Evolutionary conservation across 306 rosid species (phyloP).

Genomic region (Vicia villosa): DNA sequence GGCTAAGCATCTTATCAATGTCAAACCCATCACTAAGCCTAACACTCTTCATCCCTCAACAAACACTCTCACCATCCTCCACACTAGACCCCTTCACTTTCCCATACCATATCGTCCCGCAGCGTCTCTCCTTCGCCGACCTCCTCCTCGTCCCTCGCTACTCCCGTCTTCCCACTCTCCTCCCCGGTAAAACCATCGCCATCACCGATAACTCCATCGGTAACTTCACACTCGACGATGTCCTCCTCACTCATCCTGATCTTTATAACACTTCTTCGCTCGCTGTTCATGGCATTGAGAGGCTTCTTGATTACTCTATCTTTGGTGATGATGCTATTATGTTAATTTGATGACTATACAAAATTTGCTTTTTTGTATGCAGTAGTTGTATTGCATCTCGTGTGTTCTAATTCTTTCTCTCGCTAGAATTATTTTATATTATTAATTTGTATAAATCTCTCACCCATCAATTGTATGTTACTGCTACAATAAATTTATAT

Average conservation of each 20-base stretch:
- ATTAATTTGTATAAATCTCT: too few species aligned
- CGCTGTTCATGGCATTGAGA: slow-evolving; percentile 55
- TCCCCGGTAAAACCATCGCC: slow-evolving; percentile 52
- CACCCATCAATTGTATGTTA: too few species aligned
- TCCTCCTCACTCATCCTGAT: slow-evolving; percentile 51
- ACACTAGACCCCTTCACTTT: slow-evolving; percentile 48
- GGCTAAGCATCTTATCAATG: too few species aligned
- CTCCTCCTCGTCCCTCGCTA: slow-evolving; percentile 55
- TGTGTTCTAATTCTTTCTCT: too few species aligned
- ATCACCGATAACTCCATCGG: slow-evolving; percentile 49
- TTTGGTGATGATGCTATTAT: slow-evolving; percentile 45
- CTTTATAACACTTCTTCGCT: slow-evolving; percentile 47
- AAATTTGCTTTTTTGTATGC: too few species aligned
- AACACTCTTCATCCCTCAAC: too few species aligned
- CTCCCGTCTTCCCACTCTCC: slow-evolving; percentile 72
- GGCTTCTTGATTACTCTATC: slow-evolving; percentile 53
- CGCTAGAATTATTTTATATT: too few species aligned
- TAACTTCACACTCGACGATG: slow-evolving; percentile 60
- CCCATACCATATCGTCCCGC: slow-evolving; percentile 74
- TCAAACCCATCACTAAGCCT: too few species aligned
- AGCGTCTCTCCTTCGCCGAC: slow-evolving; percentile 67
- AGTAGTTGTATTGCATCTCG: too few species aligned
- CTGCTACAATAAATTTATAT: too few species aligned
- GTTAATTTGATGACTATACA: too few species aligned
- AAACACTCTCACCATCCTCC: not conserved